Evolutionary conservation across 2,329 filamentous ascomycete species (phyloP).

Genomic region (Aureobasidium sp.): DNA sequence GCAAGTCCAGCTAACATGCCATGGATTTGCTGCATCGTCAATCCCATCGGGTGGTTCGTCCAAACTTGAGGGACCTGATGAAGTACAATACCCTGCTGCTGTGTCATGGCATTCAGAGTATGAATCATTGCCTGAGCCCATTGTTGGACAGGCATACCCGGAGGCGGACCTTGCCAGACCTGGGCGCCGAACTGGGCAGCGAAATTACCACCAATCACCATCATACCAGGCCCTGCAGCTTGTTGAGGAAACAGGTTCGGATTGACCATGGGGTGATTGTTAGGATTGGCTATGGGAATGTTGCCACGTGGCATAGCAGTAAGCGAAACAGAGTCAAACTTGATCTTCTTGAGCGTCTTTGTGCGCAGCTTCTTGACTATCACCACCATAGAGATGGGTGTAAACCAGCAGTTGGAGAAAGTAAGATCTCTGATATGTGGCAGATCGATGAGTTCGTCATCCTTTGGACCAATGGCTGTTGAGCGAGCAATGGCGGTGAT

Average conservation of each 20-base stretch:
- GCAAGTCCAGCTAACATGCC: not conserved
- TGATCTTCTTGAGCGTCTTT: conserved; percentile 44
- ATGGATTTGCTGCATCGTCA: conserved; percentile 9
- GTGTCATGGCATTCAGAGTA: not conserved
- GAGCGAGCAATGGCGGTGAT: conserved; percentile 27
- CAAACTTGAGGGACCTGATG: conserved; percentile 7
- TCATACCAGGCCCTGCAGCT: not conserved
- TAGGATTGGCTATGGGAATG: not conserved
- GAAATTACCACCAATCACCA: not conserved
- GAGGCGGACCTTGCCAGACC: conserved; percentile 3
- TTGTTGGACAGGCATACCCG: not conserved
- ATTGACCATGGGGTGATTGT: not conserved
- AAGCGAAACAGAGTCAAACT: conserved; percentile 58
- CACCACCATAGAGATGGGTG: conserved; percentile 48
- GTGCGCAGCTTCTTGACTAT: conserved; percentile 44
- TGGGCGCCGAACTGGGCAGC: conserved; percentile 3
- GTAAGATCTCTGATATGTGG: conserved; percentile 51
- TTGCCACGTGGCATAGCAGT: conserved; percentile 35
- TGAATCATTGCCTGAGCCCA: conserved; percentile 7
- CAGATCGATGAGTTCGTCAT: conserved; percentile 39
- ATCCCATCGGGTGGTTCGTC: conserved; percentile 7
- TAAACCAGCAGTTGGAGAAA: conserved; percentile 61
- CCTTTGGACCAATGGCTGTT: conserved; percentile 18
- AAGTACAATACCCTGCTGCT: not conserved
- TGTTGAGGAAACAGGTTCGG: not conserved